A percentile compares a stretch with the other conserved stretches of the same genome.
Conservation (phyloP, 2,329 filamentous ascomycete genomes). For the Aspergillus sp. region DNA sequence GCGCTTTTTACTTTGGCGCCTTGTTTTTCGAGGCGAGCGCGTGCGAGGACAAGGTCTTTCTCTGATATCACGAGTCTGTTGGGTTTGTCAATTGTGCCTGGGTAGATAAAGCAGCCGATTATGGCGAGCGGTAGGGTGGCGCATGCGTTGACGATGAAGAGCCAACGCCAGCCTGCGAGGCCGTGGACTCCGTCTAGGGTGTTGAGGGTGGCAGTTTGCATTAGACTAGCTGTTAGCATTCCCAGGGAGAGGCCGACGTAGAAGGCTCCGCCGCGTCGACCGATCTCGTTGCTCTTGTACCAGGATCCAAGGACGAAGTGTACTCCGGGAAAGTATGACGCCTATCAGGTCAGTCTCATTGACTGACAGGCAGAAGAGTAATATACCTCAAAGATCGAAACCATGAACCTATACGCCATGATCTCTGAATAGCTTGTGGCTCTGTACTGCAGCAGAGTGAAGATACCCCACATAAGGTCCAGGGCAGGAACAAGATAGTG, state of each 20-base stretch:
- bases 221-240: constrained; percentile 29
- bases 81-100: constrained; percentile 26
- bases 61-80: constrained; percentile 30
- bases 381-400: constrained; percentile 35
- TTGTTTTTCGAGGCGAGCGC: constrained; percentile 41
- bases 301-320: constrained; percentile 33
- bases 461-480: constrained; percentile 4
- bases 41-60: constrained; percentile 28
- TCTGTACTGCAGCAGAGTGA: constrained; percentile 2
- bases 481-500: constrained; percentile 46
- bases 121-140: constrained; percentile 31
- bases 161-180: constrained; percentile 33
- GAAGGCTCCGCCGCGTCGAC: constrained; percentile 30
- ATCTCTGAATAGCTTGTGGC: constrained; percentile 7
- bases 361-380: too few relatives aligned
- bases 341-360: constrained; percentile 18
- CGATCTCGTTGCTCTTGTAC: constrained; percentile 32
- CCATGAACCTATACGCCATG: constrained; percentile 26
- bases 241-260: constrained; percentile 28
- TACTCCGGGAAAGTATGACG: constrained; percentile 29
- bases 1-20: constrained; percentile 18
- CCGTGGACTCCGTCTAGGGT: constrained; percentile 30
- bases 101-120: constrained; percentile 29
- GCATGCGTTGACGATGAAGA: constrained; percentile 34
- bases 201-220: constrained; percentile 29